phyloP scores from a whole-genome alignment of 2,329 filamentous ascomycete genomes.

The Nannizziopsis arthrosporioides region DNA sequence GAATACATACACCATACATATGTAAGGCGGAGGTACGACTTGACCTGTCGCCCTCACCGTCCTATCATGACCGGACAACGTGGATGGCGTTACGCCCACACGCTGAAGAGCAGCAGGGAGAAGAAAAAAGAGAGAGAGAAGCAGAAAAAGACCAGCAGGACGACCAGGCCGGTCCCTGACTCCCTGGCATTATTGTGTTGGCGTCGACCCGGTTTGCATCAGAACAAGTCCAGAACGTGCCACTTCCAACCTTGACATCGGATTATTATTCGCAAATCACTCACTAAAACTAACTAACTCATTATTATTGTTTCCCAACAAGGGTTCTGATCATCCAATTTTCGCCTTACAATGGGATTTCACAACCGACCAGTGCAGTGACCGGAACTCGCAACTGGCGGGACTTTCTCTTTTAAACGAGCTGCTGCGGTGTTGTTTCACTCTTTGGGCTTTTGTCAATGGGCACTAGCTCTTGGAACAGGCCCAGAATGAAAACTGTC shows the following conservation, averaged over 20 bases:
- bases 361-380: no score
- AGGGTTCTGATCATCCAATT: conserved; percentile 5
- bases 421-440: no score
- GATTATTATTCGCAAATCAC: conserved; percentile 2
- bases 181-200: background rate
- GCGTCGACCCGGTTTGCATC: conserved; percentile 5
- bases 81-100: conserved; percentile 7
- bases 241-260: conserved; percentile 8
- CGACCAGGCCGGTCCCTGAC: conserved; percentile 3
- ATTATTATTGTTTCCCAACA: background rate
- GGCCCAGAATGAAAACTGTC: no score
- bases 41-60: background rate
- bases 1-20: background rate
- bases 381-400: no score
- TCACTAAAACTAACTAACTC: background rate
- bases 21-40: background rate
- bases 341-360: conserved; percentile 1
- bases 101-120: background rate
- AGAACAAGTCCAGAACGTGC: conserved; percentile 7
- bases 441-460: no score
- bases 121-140: no score
- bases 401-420: no score
- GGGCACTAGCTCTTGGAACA: no score
- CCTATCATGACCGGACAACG: conserved; percentile 4
- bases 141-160: no score